Percentiles rank a stretch among this genome's conserved stretches.
Conservation (phyloP, 2,329 filamentous ascomycete genomes). For the Colletotrichum lupini region DNA sequence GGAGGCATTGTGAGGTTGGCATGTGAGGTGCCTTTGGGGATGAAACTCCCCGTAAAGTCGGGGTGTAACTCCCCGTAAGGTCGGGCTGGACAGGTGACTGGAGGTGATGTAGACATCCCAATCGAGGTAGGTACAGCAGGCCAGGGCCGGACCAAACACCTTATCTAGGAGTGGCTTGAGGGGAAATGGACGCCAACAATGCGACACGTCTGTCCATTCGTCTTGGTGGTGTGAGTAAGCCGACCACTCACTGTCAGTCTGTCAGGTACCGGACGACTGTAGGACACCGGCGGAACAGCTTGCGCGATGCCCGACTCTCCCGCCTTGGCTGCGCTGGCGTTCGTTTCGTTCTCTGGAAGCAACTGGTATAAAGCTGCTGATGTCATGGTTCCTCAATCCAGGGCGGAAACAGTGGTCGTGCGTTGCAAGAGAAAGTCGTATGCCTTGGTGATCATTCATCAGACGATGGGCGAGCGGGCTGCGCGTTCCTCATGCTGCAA, state of each 20-base stretch:
- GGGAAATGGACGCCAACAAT: neutral
- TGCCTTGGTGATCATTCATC: neutral
- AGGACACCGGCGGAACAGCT: neutral
- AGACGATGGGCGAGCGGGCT: neutral
- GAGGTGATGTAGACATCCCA: neutral
- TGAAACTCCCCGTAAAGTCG: neutral
- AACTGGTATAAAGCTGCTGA: neutral
- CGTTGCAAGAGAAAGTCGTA: neutral
- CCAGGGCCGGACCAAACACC: neutral
- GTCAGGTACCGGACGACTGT: neutral
- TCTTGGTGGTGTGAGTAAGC: conserved; percentile 18
- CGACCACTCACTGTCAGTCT: neutral
- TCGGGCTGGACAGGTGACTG: neutral
- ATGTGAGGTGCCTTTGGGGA: neutral
- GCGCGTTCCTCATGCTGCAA: neutral
- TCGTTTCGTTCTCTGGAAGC: too few relatives aligned
- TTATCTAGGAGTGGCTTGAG: neutral
- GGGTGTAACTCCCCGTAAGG: neutral
- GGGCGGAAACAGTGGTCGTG: neutral
- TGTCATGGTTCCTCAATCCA: neutral
- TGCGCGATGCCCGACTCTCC: neutral
- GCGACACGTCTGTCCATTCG: neutral
- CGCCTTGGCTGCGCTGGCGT: neutral
- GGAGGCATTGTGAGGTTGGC: neutral
- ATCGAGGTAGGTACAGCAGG: neutral